phyloP scores from a whole-genome alignment of 345 rosid genomes.

The Boechera divaricarpa region DNA sequence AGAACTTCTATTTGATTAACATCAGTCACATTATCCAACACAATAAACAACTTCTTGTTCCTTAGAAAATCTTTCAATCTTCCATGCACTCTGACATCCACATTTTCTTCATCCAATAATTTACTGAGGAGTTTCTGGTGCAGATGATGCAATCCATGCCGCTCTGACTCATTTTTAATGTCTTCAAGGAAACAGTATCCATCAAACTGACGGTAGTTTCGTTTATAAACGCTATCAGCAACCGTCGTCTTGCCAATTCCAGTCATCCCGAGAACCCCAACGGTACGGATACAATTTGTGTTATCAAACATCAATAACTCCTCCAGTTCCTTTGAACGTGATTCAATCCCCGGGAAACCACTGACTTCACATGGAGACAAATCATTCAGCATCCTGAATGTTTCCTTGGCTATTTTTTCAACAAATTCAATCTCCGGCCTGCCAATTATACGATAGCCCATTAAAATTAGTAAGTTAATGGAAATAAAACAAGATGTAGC shows the following conservation, averaged over 20 bases:
- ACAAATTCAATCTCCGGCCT: conserved; percentile 34
- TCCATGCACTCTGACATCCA: conserved; percentile 31
- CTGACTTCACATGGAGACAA: conserved; percentile 29
- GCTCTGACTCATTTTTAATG: conserved; percentile 4
- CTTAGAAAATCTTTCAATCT: conserved; percentile 4
- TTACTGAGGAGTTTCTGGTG: conserved; percentile 26
- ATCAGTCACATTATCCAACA: conserved; percentile 35
- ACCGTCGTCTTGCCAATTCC: conserved; percentile 35
- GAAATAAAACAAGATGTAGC: not conserved
- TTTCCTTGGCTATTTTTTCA: not conserved
- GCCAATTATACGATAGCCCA: not conserved
- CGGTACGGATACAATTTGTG: not conserved
- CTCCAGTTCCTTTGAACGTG: conserved; percentile 33
- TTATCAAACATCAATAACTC: conserved; percentile 20
- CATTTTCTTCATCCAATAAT: conserved; percentile 16
- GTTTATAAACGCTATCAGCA: conserved; percentile 21
- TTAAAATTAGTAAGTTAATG: too few relatives aligned
- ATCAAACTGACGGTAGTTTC: conserved; percentile 16
- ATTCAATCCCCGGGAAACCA: conserved; percentile 8
- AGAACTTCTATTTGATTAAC: conserved; percentile 12
- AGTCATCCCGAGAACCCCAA: conserved; percentile 36
- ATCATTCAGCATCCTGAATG: conserved; percentile 35
- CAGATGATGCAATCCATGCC: not conserved
- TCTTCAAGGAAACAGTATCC: conserved; percentile 30
- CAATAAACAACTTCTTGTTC: conserved; percentile 40